These are phyloP conservation scores for Metschnikowia gelsemii DNA, from an alignment of 805 yeast genomes.

Conservation along the genomic window DNA sequence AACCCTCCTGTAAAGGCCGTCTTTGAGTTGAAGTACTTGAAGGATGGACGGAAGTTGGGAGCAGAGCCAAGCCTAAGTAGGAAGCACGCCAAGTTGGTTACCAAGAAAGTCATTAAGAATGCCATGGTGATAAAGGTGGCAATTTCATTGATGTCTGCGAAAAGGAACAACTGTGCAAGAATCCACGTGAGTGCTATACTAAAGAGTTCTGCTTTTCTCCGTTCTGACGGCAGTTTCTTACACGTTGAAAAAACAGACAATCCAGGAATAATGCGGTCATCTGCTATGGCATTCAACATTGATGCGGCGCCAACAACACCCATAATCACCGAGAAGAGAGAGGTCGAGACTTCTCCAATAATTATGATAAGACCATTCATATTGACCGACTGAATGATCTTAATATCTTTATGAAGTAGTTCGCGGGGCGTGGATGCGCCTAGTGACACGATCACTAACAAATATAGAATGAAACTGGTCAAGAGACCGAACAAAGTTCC, in stretches of 20 bases:
- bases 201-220: conserved; percentile 55
- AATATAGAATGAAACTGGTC: conserved; percentile 73
- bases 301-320: conserved; percentile 96
- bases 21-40: conserved; percentile 75
- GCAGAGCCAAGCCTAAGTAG: conserved; percentile 85
- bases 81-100: conserved; percentile 92
- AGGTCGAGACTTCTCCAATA: conserved; percentile 88
- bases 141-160: conserved; percentile 89
- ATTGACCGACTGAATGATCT: conserved; percentile 80
- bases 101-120: conserved; percentile 91
- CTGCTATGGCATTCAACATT: conserved; percentile 85
- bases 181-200: conserved; percentile 78
- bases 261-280: conserved; percentile 86
- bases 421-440: conserved; percentile 80
- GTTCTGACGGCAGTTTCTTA: conserved; percentile 41
- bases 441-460: conserved; percentile 77
- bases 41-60: conserved; percentile 97
- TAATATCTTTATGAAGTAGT: conserved; percentile 73
- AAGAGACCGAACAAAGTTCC: conserved; percentile 89
- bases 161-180: conserved; percentile 77
- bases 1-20: conserved; percentile 80
- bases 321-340: conserved; percentile 88
- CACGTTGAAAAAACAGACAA: conserved; percentile 48
- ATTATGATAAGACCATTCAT: conserved; percentile 65
- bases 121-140: conserved; percentile 98